Base-by-base conservation (phyloP, 371 early-diverging fungal species). In the Dinochytrium kinnereticum region DNA sequence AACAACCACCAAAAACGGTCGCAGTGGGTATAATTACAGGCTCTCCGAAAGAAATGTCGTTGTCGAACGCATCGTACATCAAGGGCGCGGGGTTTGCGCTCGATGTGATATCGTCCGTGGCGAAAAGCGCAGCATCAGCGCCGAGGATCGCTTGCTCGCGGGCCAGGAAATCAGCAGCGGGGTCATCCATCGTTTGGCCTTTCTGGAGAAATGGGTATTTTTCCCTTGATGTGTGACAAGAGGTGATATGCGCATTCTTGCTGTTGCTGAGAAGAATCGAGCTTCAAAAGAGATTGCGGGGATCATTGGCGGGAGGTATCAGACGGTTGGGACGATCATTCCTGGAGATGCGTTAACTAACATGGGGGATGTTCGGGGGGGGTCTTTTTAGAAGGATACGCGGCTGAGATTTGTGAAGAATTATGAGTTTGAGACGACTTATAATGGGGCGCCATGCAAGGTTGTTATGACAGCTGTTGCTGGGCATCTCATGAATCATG, bases 241-340 rank as follows among this genome's bases (percentile, higher is more conserved):
- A n/a, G n/a, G n/a, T n/a, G n/a, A n/a, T n/a, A n/a, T n/a, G n/a
- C n/a, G n/a, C n/a, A n/a, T n/a, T n/a, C n/a, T n/a, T n/a, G n/a
- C n/a, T 81, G 97, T 99, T 49, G 99, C 99, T 68, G 99, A 99
- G 80, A 99, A 99, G 84, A 98, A 98, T 39, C 93, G 95, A 59
- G 95, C 98, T 74, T 92, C 99, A 21, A 97, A 94, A 81, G 85
- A 92, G n/a, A 89, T 98, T n/a, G 89, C 96, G 1, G 80, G 84
- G 34, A 74, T 77, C 30, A 74, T 80, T 0, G 57, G 2, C 49
- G n/a, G n/a, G n/a, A n/a, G n/a, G n/a, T n/a, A n/a, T n/a, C n/a
- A n/a, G n/a, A n/a, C n/a, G n/a, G n/a, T n/a, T n/a, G n/a, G n/a
- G n/a, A n/a, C n/a, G n/a, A n/a, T n/a, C n/a, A n/a, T n/a, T n/a